Base-by-base conservation (phyloP, 1,284 basidiomycete genomes). In the Apiotrichum gamsii region DNA sequence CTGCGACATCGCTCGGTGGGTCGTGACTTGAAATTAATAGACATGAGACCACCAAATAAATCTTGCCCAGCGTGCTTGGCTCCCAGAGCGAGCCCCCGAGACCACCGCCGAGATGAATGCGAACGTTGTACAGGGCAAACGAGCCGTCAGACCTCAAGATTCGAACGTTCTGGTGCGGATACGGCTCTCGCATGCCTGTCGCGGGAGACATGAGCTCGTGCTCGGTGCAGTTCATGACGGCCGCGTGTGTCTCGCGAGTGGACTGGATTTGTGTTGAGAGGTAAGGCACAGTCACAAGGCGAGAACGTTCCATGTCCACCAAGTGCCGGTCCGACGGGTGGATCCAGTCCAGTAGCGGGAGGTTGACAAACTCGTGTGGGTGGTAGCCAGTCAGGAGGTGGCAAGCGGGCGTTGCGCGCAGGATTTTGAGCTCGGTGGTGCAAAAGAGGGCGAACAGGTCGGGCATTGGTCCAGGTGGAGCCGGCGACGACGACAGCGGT, bases 71-170 rank as follows among this genome's bases (percentile, higher is more conserved):
- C 8, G 58, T 63, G 14, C 62, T 61, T 3, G 60, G 57, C 20
- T 59, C 50, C 60, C 64, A 64, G 8, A 69, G 41, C 6, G 52
- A 60, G 10, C 61, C 67, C 8, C 65, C 67, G 2, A 70, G 54
- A 4, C 64, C 68, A 2, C 66, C 68, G 11, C 68, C 68, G 5
- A 69, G 56, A 46, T 70, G 68, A 8, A 70, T 39, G 16, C 68
- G 54, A 4, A 68, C 57, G 38, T 70, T 70, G 57, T 64, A 70
- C 3, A 56, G 47, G 18, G 45, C 49, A 40, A 53, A 69, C 3
- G 41, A 38, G 16, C 49, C 45, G 34, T 69, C 65, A 0, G 62
- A 45, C 8, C 62, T 58, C 18, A 64, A 46, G 2, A 70, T 51
- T 13, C 60, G 51, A 3, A 65, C 62, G 43, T 65, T 67, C 39